A percentile compares a stretch with the other conserved stretches of the same genome.
These are phyloP conservation scores for Fraxinus albicans DNA, from an alignment of 305 asterid genomes.

Conservation along the genomic window DNA sequence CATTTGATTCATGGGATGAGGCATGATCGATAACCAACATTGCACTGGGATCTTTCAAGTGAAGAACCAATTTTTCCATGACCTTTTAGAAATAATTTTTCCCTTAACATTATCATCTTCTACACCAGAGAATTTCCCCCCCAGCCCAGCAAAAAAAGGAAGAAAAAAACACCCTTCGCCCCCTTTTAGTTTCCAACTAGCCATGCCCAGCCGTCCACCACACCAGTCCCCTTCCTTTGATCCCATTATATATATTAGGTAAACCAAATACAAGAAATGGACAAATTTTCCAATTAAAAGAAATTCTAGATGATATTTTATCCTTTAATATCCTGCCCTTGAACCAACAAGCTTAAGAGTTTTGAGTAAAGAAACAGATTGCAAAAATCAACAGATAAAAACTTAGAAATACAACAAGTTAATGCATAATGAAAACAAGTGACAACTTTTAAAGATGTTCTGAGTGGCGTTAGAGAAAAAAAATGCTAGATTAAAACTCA, in stretches of 20 bases:
- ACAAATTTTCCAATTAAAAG: background rate
- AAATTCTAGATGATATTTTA: background rate
- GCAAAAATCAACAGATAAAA: background rate
- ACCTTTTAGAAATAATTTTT: no score
- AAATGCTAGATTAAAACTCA: background rate
- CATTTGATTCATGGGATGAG: background rate
- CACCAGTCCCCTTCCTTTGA: background rate
- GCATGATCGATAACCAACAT: background rate
- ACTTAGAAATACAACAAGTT: background rate
- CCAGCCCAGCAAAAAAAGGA: background rate
- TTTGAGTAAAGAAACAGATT: background rate
- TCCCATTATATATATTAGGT: background rate
- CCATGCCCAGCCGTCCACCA: background rate
- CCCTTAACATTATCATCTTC: background rate
- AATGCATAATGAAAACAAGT: background rate
- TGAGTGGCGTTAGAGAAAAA: background rate
- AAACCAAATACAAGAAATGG: background rate
- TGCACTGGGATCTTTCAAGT: background rate
- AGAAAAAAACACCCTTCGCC: background rate
- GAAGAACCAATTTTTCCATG: background rate
- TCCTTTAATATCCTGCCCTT: background rate
- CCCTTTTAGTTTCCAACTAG: background rate
- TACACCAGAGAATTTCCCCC: background rate
- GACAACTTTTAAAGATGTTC: background rate
- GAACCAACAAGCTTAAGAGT: background rate